phyloP scores from a whole-genome alignment of 352 stramenopile species.

The Phytophthora ramorum region DNA sequence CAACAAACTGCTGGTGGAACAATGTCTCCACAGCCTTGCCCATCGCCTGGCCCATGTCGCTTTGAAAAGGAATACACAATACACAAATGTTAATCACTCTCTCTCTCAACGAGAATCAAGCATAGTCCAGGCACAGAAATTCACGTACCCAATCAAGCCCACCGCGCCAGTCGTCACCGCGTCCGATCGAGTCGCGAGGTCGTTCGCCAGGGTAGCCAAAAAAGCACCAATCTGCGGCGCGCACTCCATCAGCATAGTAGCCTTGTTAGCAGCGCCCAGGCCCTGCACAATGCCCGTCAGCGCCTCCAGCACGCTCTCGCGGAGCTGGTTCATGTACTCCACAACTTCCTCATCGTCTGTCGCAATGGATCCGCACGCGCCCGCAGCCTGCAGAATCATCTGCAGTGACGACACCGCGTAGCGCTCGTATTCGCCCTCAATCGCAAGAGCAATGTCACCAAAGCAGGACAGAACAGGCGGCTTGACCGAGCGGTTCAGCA shows the following conservation, averaged over 20 bases:
- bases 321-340: conserved; percentile 97
- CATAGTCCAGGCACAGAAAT: not conserved
- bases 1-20: conserved; percentile 75
- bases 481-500: conserved; percentile 95
- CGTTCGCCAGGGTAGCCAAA: conserved; percentile 85
- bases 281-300: conserved; percentile 97
- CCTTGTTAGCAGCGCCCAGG: conserved; percentile 90
- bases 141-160: conserved; percentile 86
- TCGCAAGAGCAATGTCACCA: conserved; percentile 96
- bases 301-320: conserved; percentile 96
- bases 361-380: conserved; percentile 83
- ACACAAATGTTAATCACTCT: conserved; percentile 1
- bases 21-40: conserved; percentile 67
- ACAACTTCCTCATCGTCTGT: conserved; percentile 98
- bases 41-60: conserved; percentile 84
- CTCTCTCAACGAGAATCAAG: not conserved
- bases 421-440: conserved; percentile 92
- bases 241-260: conserved; percentile 84
- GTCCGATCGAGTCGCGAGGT: conserved; percentile 84
- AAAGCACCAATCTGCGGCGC: conserved; percentile 91
- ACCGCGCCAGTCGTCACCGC: conserved; percentile 93
- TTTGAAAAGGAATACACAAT: conserved; percentile 41
- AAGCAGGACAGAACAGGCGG: conserved; percentile 97
- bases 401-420: conserved; percentile 85
- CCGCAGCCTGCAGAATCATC: conserved; percentile 89